Conservation (phyloP, 2,329 filamentous ascomycete species). For the Pestalotiopsis sp. region DNA sequence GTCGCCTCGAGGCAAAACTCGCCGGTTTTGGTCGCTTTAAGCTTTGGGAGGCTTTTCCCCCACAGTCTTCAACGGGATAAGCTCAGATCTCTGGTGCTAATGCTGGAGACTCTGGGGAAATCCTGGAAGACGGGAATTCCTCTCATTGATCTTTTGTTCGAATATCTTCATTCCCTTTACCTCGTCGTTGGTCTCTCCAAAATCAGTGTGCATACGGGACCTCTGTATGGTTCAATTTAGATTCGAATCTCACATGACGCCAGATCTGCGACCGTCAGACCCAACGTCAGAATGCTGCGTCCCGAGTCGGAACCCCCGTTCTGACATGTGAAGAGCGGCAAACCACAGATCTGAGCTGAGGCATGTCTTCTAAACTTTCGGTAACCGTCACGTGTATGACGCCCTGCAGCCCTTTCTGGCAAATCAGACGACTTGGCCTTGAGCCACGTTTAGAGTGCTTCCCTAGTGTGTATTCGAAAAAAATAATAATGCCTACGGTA, state of each 20-base stretch:
- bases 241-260: conserved; percentile 1
- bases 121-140: background rate
- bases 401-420: background rate
- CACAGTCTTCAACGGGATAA: conserved; percentile 19
- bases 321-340: conserved; percentile 13
- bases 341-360: conserved; percentile 9
- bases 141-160: background rate
- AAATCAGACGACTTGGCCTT: background rate
- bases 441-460: background rate
- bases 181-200: too few species aligned
- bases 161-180: background rate
- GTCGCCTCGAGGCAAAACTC: conserved; percentile 17
- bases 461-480: background rate
- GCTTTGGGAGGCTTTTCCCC: conserved; percentile 15
- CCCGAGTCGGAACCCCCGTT: background rate
- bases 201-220: too few species aligned
- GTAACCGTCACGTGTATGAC: background rate
- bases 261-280: background rate
- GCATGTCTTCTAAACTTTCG: background rate
- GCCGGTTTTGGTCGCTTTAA: conserved; percentile 18
- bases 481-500: background rate
- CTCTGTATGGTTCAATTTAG: too few species aligned
- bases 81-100: background rate
- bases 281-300: background rate
- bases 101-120: background rate